These are phyloP conservation scores for Dendrobium officinale DNA, from an alignment of 106 monocot genomes.

Conservation along the genomic window DNA sequence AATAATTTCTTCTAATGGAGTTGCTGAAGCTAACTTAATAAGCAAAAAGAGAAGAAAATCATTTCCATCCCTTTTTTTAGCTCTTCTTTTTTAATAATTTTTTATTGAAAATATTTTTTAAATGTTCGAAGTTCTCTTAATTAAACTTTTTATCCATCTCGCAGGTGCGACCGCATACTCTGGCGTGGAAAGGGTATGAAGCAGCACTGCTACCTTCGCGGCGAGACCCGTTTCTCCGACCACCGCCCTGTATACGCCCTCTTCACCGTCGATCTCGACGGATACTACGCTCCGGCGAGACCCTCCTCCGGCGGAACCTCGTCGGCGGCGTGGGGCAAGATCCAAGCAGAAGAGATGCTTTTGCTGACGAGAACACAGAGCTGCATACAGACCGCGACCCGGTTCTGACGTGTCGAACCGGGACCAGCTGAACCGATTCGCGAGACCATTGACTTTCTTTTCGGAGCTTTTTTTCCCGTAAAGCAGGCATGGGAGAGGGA, in stretches of 20 bases:
- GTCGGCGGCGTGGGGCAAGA: constrained; percentile 25
- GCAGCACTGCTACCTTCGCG: constrained; percentile 48
- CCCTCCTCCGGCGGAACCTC: background rate
- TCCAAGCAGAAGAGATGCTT: constrained; percentile 65
- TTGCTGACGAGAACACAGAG: constrained; percentile 46
- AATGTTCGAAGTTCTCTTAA: too few relatives aligned
- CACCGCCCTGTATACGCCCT: constrained; percentile 54
- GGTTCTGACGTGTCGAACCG: background rate
- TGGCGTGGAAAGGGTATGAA: constrained; percentile 54
- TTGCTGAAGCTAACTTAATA: too few relatives aligned
- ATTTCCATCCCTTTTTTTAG: too few relatives aligned
- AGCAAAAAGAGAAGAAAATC: too few relatives aligned
- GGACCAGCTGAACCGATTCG: background rate
- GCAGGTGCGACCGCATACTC: constrained; percentile 66
- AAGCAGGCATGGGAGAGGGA: background rate
- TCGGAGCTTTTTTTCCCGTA: background rate
- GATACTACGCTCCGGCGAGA: background rate
- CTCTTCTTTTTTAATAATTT: too few relatives aligned
- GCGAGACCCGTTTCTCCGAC: constrained; percentile 50
- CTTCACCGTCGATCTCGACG: constrained; percentile 27
- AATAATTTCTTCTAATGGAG: too few relatives aligned
- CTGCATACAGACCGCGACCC: constrained; percentile 14
- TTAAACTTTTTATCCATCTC: background rate
- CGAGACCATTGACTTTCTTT: background rate
- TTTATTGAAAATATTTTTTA: too few relatives aligned